phyloP scores from a whole-genome alignment of 2,329 filamentous ascomycete genomes.

The Hymenoscyphus infarciens region DNA sequence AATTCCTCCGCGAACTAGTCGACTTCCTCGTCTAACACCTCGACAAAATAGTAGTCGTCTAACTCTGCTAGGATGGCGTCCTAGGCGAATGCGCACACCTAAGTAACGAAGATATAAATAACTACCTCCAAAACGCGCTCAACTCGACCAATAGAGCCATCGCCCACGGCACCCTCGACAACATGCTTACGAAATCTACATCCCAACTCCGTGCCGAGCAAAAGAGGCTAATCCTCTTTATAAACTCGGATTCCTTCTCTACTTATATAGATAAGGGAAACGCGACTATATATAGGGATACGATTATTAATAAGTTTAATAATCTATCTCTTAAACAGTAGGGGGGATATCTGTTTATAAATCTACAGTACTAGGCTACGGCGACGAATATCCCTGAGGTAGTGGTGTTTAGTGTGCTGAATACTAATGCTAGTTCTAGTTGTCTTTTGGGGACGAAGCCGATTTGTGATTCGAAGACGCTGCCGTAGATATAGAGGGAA shows the following conservation, averaged over 20 bases:
- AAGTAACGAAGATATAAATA: slow-evolving; percentile 39
- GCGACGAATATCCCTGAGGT: slow-evolving; percentile 47
- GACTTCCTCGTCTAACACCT: slow-evolving; percentile 41
- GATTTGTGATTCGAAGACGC: slow-evolving; percentile 45
- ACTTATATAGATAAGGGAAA: slow-evolving; percentile 43
- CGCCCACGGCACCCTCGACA: slow-evolving; percentile 32
- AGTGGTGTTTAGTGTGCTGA: slow-evolving; percentile 44
- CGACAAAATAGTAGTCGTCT: slow-evolving; percentile 47
- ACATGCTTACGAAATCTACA: slow-evolving; percentile 36
- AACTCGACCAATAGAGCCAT: slow-evolving; percentile 31
- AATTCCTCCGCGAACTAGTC: slow-evolving; percentile 42
- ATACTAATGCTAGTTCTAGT: slow-evolving; percentile 42
- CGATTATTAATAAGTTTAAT: slow-evolving; percentile 39
- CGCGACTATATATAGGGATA: slow-evolving; percentile 40
- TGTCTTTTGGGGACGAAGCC: slow-evolving; percentile 48
- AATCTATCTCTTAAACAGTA: slow-evolving; percentile 35
- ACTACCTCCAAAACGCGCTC: slow-evolving; percentile 38
- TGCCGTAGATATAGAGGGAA: slow-evolving; percentile 45
- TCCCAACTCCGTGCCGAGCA: slow-evolving; percentile 35
- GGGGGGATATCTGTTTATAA: slow-evolving; percentile 38
- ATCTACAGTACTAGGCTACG: slow-evolving; percentile 49
- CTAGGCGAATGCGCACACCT: slow-evolving; percentile 44
- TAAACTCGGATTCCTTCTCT: slow-evolving; percentile 38
- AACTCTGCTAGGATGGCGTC: slow-evolving; percentile 49
- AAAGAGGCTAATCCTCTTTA: slow-evolving; percentile 40